Conservation (phyloP, 148 eudicot species). For the Pouteria glomerata region DNA sequence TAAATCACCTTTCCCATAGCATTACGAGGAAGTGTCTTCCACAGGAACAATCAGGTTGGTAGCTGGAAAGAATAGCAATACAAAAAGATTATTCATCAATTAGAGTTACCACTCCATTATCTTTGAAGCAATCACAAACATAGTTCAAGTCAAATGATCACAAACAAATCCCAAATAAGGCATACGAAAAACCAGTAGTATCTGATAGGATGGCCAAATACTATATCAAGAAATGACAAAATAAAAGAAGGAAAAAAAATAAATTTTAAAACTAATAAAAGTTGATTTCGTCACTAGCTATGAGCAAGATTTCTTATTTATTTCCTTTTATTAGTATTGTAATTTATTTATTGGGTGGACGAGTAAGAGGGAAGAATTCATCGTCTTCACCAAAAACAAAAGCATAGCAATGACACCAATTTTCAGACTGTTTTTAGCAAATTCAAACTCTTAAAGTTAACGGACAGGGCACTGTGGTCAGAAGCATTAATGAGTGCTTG, state of each 20-base stretch:
- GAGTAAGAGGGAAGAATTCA: too few relatives aligned
- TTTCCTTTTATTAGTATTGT: too few relatives aligned
- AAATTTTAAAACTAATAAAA: too few relatives aligned
- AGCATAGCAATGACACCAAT: too few relatives aligned
- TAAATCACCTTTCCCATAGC: conserved; percentile 95
- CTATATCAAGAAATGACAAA: too few relatives aligned
- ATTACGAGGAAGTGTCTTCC: conserved; percentile 93
- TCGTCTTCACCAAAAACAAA: too few relatives aligned
- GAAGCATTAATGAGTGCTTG: not conserved
- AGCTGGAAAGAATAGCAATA: conserved; percentile 38
- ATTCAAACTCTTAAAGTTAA: too few relatives aligned
- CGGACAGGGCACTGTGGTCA: not conserved
- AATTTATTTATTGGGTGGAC: too few relatives aligned
- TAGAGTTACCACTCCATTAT: not conserved
- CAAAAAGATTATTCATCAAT: not conserved
- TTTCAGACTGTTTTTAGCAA: not conserved
- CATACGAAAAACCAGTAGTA: not conserved
- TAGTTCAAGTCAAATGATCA: not conserved
- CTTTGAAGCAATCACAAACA: not conserved
- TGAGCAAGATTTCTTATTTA: too few relatives aligned
- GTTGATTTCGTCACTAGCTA: too few relatives aligned
- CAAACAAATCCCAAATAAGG: not conserved
- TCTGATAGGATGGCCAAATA: not conserved
- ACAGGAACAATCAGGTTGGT: conserved; percentile 67
- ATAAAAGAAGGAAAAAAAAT: too few relatives aligned